Evolutionary conservation across 305 asterid species (phyloP), one percentile per base, ranked within the genome.

Genomic region (Withania somnifera): DNA sequence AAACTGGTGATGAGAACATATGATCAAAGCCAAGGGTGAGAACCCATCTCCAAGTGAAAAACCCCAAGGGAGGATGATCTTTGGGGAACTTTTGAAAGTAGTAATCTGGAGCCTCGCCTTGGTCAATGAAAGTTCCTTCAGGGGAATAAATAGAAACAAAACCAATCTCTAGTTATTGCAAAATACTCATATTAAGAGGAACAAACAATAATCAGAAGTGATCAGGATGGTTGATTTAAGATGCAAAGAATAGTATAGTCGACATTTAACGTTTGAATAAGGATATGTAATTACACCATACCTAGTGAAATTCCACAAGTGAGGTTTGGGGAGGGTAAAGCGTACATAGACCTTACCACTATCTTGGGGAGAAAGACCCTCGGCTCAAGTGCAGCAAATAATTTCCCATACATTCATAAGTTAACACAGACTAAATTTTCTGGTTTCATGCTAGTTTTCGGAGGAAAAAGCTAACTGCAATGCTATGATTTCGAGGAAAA

Each of bases 1-100:
- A 95, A 61, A 93, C 19, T 1, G 99, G 99, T 82, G 98, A 95
- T 4, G 97, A 93, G 86, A 89, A 95, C 98, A 95, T 95, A 54
- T 80, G 83, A 50, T 93, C 97, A 20, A 95, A 93, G 71, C 98
- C 99, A 32, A 94, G 93, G 57, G 93, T 61, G 61, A 94, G 91
- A 89, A 94, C 91, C 99, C 98, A 95, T 86, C 93, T 92, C 98
- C 97, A 92, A 34, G 95, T 89, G 84, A 95, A 88, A 85, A 94
- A 86, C 81, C 98, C 99, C 1, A 95, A 81, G 73, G 78, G 79
- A 26, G 98, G 96, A 90, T 91, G 88, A 79, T 89, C 94, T 85
- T 93, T 97, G 3, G 97, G 87, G 82, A 85, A 94, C 81, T 92
- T 92, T 83, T 85, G 90, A 57, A 93, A 79, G 84, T 94, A 95